Evolutionary conservation across 2,329 filamentous ascomycete genomes (phyloP), one percentile per base, ranked within the genome.

Genomic region (Phymatotrichopsis omnivora): DNA sequence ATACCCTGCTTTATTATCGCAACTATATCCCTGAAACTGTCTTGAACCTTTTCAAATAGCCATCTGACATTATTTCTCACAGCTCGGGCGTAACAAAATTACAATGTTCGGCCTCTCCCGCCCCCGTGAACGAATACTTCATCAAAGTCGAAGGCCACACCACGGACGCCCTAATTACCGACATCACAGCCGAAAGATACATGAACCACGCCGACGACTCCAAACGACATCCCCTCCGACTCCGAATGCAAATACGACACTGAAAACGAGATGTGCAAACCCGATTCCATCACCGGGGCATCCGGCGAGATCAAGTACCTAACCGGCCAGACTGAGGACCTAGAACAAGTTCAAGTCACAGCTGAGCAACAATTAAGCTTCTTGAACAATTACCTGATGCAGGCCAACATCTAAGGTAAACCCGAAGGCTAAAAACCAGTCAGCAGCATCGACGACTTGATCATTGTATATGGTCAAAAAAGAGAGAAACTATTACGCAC

Each of bases 111-210:
- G 72, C 4, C 60, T 77, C 28, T 68, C 73, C 7, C 69, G n/a
- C 72, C 2, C 69, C 66, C 1, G 65, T 71, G 6, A 69, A 76
- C 54, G 66, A 72, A 56, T 65, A 73, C 53, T 74, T 71, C 7
- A 72, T 79, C 61, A 75, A 75, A 54, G 68, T 79, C 25, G 73
- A 77, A 54, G 74, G 74, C 34, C 73, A 74, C n/a, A 59, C 67
- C 25, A 56, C 51, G 3, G 42, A 33, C 0, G 75, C 73, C 7
- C 70, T 70, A 39, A 74, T 79, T 56, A 73, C 71, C 8, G 76
- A 82, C 56, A 78, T 82, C 51, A 69, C 72, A 7, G 69, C 80
- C 30, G 71, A 78, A n/a, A n/a, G n/a, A n/a, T n/a, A n/a, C 49
- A n/a, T n/a, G n/a, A n/a, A n/a, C n/a, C n/a, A n/a, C n/a, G n/a